phyloP scores from a whole-genome alignment of 2,329 filamentous ascomycete genomes.

The Claviceps purpurea region DNA sequence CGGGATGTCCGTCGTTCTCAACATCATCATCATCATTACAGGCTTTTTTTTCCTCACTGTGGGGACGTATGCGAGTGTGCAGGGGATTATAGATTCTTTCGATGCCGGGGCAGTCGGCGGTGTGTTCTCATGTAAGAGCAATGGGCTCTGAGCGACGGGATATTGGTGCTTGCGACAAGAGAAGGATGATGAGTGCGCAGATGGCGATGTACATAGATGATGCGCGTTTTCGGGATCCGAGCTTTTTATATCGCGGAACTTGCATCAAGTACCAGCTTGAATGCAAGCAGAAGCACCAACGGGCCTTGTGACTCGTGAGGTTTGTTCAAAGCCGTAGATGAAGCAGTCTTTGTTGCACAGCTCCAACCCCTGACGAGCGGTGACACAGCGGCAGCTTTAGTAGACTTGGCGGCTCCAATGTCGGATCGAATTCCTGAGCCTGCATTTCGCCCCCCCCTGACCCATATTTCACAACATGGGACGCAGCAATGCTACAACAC shows the following conservation, averaged over 20 bases:
- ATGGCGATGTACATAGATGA: background rate
- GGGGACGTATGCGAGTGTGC: constrained; percentile 68
- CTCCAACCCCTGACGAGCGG: no score
- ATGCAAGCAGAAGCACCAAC: no score
- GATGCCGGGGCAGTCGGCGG: constrained; percentile 48
- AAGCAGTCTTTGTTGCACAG: no score
- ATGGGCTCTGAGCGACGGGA: constrained; percentile 39
- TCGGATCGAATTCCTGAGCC: no score
- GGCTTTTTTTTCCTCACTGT: constrained; percentile 71
- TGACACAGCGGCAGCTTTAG: no score
- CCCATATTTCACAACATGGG: background rate
- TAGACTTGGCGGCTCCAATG: no score
- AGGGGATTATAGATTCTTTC: constrained; percentile 65
- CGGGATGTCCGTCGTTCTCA: constrained; percentile 46
- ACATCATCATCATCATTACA: constrained; percentile 57
- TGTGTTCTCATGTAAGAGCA: constrained; percentile 61
- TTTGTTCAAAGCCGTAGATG: no score
- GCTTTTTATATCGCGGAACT: no score
- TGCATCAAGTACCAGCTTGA: no score
- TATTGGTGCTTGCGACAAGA: background rate
- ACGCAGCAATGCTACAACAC: background rate
- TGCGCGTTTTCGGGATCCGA: background rate
- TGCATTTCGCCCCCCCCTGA: background rate
- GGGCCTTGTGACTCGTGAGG: no score
- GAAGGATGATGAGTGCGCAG: background rate